Evolutionary conservation across 441 rosid genomes (phyloP), one percentile per base, ranked within the genome.

Genomic region (Corymbia citriodora): DNA sequence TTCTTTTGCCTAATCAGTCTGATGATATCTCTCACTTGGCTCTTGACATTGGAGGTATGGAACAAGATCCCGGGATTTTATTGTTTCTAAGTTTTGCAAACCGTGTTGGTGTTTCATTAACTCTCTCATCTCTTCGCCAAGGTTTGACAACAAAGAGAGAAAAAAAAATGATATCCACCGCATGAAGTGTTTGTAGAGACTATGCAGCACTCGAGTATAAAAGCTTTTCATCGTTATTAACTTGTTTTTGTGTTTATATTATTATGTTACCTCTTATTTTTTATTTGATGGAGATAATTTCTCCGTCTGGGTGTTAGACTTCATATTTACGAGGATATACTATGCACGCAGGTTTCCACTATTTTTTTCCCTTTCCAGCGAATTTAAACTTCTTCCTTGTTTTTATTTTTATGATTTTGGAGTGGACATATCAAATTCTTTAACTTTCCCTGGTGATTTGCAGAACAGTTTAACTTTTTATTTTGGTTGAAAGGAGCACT

Each of bases 21-120:
- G 99, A 98, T 95, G 99, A 98, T 91, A 96, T 98, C 87, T 98
- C 99, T 89, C 99, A 98, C 91, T 94, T 97, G 92, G 98, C 99
- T 90, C 96, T 97, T 93, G 99, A 98, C 90, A 97, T 98, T 91
- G 99, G 99, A 95, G 99, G 99, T 98, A 88, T 61, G n/a, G 16
- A 54, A 59, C 40, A 61, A 36, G 16, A 59, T 81, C 49, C 16
- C 33, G 36, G 53, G 87, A 85, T n/a, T 48, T 36, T 45, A 68
- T 86, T 50, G 29, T 31, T 21, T 85, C 15, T 86, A 50, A 68
- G 16, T 52, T 57, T 61, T 88, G 50, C 61, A 29, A 45, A 70
- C 31, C 48, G 31, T 49, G 23, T 79, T 82, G 36, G 15, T 61
- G 27, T 57, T 57, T 86, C 70, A 40, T 40, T 29, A 55, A 52